Evolutionary conservation across 208 protist species (phyloP).

Genomic region (Trypanosoma brucei): DNA sequence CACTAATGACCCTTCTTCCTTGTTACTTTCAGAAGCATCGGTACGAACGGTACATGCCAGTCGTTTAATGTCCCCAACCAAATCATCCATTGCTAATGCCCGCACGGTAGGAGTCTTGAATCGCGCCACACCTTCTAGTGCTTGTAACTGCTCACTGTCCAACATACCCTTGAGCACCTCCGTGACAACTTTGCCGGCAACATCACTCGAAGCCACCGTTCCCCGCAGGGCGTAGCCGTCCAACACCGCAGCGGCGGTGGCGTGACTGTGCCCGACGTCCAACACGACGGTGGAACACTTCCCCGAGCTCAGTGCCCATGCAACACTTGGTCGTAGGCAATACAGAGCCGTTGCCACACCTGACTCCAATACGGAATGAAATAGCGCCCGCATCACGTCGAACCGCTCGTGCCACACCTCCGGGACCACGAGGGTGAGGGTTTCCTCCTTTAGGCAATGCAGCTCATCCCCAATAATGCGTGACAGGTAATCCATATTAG

Average conservation of each 20-base stretch:
- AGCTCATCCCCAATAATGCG: slow-evolving; percentile 47
- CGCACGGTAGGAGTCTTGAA: slow-evolving; percentile 6
- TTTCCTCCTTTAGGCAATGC: slow-evolving; percentile 38
- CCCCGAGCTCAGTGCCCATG: slow-evolving; percentile 62
- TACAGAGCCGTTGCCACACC: slow-evolving; percentile 58
- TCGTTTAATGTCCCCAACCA: slow-evolving; percentile 13
- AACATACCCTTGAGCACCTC: slow-evolving; percentile 27
- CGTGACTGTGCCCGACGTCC: slow-evolving; percentile 74
- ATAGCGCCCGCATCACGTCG: slow-evolving; percentile 54
- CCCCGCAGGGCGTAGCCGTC: slow-evolving; percentile 78
- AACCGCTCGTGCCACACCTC: slow-evolving; percentile 69
- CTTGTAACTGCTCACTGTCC: slow-evolving; percentile 29
- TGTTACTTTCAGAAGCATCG: not conserved
- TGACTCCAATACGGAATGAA: slow-evolving; percentile 54
- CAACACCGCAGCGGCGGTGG: slow-evolving; percentile 66
- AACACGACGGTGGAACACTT: slow-evolving; percentile 63
- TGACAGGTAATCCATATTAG: slow-evolving; percentile 44
- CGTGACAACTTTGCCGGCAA: slow-evolving; percentile 59
- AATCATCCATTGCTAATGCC: slow-evolving; percentile 12
- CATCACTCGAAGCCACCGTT: slow-evolving; percentile 35
- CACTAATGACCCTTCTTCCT: slow-evolving; percentile 9
- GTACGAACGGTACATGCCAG: slow-evolving; percentile 17
- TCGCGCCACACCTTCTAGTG: slow-evolving; percentile 21
- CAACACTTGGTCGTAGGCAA: slow-evolving; percentile 69
- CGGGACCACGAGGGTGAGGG: slow-evolving; percentile 72